phyloP scores from a whole-genome alignment of 2,329 filamentous ascomycete genomes.

The Alternaria tenuissima region DNA sequence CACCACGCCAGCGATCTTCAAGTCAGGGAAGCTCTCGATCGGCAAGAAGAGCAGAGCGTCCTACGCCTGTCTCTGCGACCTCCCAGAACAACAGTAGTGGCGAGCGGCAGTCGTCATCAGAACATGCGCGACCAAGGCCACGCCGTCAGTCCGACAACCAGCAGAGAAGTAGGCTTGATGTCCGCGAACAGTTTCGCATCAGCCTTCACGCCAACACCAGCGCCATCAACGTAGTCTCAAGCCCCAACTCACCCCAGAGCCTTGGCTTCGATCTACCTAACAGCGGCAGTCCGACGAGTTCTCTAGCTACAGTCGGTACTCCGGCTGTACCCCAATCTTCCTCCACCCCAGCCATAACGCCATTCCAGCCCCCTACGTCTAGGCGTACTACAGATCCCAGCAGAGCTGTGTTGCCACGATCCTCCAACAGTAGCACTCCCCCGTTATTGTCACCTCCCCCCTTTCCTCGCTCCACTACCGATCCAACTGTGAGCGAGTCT shows the following conservation, averaged over 20 bases:
- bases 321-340: slow-evolving; percentile 28
- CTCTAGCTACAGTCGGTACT: slow-evolving; percentile 34
- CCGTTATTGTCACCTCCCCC: slow-evolving; percentile 31
- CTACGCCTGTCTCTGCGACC: slow-evolving; percentile 34
- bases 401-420: slow-evolving; percentile 27
- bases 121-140: slow-evolving; percentile 31
- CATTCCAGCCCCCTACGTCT: slow-evolving; percentile 30
- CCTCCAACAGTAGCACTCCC: slow-evolving; percentile 39
- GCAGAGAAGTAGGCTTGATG: slow-evolving; percentile 55
- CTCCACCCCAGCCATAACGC: slow-evolving; percentile 24
- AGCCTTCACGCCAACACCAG: slow-evolving; percentile 27
- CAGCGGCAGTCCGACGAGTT: slow-evolving; percentile 40
- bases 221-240: slow-evolving; percentile 32
- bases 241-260: slow-evolving; percentile 40
- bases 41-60: slow-evolving; percentile 43
- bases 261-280: slow-evolving; percentile 36
- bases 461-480: slow-evolving; percentile 42
- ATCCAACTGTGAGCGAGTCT: slow-evolving; percentile 30
- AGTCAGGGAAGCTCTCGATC: slow-evolving; percentile 56
- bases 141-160: slow-evolving; percentile 53
- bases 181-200: slow-evolving; percentile 45
- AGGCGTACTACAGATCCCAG: slow-evolving; percentile 46
- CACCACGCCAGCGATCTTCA: slow-evolving; percentile 56
- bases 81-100: slow-evolving; percentile 66
- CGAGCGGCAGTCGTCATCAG: slow-evolving; percentile 43